phyloP scores from a whole-genome alignment of 1,284 basidiomycete species.

The Stereum hirsutum region DNA sequence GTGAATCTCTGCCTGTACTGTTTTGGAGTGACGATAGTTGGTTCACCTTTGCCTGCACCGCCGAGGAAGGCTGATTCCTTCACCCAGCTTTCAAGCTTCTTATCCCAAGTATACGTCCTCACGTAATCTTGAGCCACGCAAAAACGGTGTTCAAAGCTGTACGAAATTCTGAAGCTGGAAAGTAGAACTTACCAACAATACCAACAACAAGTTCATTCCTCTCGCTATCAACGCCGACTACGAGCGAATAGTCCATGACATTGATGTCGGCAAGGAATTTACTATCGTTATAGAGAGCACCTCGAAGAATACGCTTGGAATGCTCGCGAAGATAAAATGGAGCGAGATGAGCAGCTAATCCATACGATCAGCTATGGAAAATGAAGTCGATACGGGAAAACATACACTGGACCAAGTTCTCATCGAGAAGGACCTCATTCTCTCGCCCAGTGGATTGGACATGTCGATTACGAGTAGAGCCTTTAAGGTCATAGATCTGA shows the following conservation, averaged over 20 bases:
- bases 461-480: slow-evolving; percentile 85
- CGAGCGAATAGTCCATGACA: slow-evolving; percentile 98
- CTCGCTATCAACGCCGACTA: slow-evolving; percentile 85
- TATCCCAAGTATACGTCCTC: slow-evolving; percentile 95
- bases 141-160: slow-evolving; percentile 1
- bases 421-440: slow-evolving; percentile 91
- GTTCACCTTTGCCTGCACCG: slow-evolving; percentile 73
- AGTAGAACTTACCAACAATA: slow-evolving; percentile 84
- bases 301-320: slow-evolving; percentile 86
- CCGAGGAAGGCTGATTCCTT: slow-evolving; percentile 91
- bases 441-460: slow-evolving; percentile 86
- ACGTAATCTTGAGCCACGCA: slow-evolving; percentile 63
- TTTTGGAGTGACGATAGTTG: slow-evolving; percentile 85
- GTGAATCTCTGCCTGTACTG: slow-evolving; percentile 86
- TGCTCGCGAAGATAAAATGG: slow-evolving; percentile 96
- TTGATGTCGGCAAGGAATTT: slow-evolving; percentile 92
- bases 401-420: slow-evolving; percentile 83
- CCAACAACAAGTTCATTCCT: slow-evolving; percentile 87
- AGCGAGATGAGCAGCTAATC: slow-evolving; percentile 53
- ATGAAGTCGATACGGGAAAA: neutral
- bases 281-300: slow-evolving; percentile 91
- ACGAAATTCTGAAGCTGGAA: slow-evolving; percentile 8
- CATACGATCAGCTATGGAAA: slow-evolving; percentile 8
- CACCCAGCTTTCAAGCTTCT: slow-evolving; percentile 95
- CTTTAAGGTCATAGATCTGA: slow-evolving; percentile 93